Percentiles rank a stretch among this genome's conserved stretches.
Conservation (phyloP, 2,329 filamentous ascomycete genomes). For the Ciborinia camelliae region DNA sequence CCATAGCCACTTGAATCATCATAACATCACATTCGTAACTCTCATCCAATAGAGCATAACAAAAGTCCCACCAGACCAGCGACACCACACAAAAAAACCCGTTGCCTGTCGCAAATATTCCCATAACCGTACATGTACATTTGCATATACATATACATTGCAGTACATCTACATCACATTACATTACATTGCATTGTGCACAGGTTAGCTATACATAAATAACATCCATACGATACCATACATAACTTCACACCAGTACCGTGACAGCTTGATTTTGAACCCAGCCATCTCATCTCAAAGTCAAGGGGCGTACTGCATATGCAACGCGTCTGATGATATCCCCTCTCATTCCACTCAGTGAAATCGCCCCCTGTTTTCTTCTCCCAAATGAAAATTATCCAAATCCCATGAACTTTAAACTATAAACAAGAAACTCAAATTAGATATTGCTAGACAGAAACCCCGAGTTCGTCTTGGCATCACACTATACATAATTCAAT, state of each 20-base stretch:
- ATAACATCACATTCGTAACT: not conserved
- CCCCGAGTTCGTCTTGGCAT: not conserved
- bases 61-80: not conserved
- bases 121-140: not conserved
- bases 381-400: not conserved
- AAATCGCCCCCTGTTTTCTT: not conserved
- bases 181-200: slow-evolving; percentile 5
- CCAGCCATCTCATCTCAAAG: not conserved
- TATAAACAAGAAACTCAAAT: too few species aligned
- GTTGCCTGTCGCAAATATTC: slow-evolving; percentile 2
- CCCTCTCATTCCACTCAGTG: not conserved
- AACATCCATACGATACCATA: not conserved
- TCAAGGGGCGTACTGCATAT: not conserved
- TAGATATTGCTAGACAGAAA: too few species aligned
- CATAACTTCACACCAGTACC: not conserved
- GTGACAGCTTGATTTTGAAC: not conserved
- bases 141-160: slow-evolving; percentile 6
- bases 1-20: not conserved
- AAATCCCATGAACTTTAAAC: too few species aligned
- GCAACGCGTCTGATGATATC: not conserved
- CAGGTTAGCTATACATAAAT: not conserved
- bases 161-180: not conserved
- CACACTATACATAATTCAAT: not conserved
- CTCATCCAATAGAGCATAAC: not conserved
- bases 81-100: slow-evolving; percentile 1